A percentile compares a stretch with the other conserved stretches of the same genome.
phyloP scores from a whole-genome alignment of 1,139 yeast genomes.

The Debaryomyces fabryi region DNA sequence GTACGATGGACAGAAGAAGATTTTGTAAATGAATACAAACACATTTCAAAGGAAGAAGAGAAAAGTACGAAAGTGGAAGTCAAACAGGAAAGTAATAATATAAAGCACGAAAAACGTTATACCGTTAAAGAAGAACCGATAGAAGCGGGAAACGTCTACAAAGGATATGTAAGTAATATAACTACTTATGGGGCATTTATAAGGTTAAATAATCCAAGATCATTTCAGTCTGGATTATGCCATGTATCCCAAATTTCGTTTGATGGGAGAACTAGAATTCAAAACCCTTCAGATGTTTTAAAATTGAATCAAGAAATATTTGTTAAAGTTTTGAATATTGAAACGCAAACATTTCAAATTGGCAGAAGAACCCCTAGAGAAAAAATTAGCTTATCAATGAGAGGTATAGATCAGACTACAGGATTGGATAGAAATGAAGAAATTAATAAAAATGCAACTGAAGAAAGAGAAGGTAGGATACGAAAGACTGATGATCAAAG shows the following conservation, averaged over 20 bases:
- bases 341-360: constrained; percentile 17
- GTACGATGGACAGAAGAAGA: constrained; percentile 12
- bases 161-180: constrained; percentile 62
- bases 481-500: constrained; percentile 7
- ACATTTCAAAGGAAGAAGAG: constrained; percentile 9
- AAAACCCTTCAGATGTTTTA: constrained; percentile 62
- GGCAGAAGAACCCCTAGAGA: constrained; percentile 25
- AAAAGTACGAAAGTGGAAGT: constrained; percentile 14
- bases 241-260: constrained; percentile 72
- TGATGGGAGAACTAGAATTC: constrained; percentile 47
- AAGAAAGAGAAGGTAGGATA: constrained; percentile 29
- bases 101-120: constrained; percentile 17
- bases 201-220: constrained; percentile 28
- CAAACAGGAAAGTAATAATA: not conserved
- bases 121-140: constrained; percentile 24
- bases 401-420: constrained; percentile 69
- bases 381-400: constrained; percentile 68
- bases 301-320: constrained; percentile 61
- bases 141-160: constrained; percentile 47
- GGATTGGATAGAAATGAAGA: constrained; percentile 50
- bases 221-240: constrained; percentile 58
- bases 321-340: constrained; percentile 59
- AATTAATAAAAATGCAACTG: constrained; percentile 6
- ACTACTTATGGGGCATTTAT: constrained; percentile 83
- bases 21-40: constrained; percentile 10